Evolutionary conservation across 1,284 basidiomycete genomes (phyloP), one percentile per base, ranked within the genome.

Genomic region (Anthracocystis panici-leucophaei): DNA sequence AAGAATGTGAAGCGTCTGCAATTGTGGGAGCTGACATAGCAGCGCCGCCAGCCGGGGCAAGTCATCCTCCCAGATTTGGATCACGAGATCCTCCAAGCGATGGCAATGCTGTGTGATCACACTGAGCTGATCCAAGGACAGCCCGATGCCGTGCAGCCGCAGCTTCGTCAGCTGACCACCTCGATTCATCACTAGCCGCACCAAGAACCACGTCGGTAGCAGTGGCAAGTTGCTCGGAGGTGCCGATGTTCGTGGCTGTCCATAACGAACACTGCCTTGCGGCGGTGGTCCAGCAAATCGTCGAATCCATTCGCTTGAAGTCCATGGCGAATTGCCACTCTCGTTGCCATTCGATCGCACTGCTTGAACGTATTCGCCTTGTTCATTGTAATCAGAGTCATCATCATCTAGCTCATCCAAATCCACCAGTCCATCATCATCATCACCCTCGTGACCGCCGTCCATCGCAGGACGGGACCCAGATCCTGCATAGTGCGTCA

Each of bases 41-140:
- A 71, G 38, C 16, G 61, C 64, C 16, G 49, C 64, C 3, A 71
- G 62, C 44, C 69, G 41, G 3, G 75, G 75, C 51, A 77, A 38
- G 25, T 82, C 77, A 31, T 67, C 69, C 51, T 84, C 82, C 69
- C 69, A 82, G 8, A 82, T 66, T 48, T 84, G 82, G 11, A 84
- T 66, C 27, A 78, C 82, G 1, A 84, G 63, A 41, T 84, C 82
- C n/a, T 59, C 62, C 29, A 84, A 60, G 46, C 35, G 44, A 3
- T 8, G 55, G 54, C 68, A 82, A 20, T 58, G 46, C 25, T 70
- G 48, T 6, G 70, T 62, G 35, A 84, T 72, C 25, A 72, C 20
- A 8, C 55, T 57, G 4, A 84, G 69, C 51, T 83, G 81, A 29
- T 78, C 74, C 31, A 79, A 57, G 18, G 75, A 77, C 14, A 80